These are phyloP conservation scores for Polygonum maritimum DNA, from an alignment of 148 eudicot genomes.

Conservation along the genomic window DNA sequence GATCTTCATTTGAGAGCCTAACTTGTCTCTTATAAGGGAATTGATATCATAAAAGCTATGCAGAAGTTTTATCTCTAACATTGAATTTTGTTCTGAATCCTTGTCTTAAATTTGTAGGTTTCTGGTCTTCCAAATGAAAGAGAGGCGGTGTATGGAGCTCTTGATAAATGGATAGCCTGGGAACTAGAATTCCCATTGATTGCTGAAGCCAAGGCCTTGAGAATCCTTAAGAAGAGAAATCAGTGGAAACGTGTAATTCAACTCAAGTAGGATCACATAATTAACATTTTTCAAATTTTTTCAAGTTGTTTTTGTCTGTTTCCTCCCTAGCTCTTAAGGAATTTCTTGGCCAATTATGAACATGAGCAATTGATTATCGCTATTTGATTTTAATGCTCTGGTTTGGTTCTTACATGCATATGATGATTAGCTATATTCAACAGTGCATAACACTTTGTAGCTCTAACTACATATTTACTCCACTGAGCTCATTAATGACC, in stretches of 20 bases:
- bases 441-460: not conserved
- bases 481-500: not conserved
- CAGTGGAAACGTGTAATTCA: conserved; percentile 74
- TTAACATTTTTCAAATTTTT: not conserved
- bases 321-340: not conserved
- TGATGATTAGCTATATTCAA: not conserved
- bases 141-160: conserved; percentile 69
- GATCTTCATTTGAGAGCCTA: not conserved
- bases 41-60: too few species aligned
- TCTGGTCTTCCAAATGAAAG: conserved; percentile 75
- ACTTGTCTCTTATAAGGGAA: not conserved
- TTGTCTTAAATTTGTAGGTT: conserved; percentile 28
- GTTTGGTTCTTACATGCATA: not conserved
- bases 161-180: conserved; percentile 91
- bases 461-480: not conserved
- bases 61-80: not conserved
- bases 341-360: not conserved
- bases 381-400: not conserved
- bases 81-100: not conserved
- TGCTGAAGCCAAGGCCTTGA: conserved; percentile 84
- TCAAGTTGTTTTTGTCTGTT: not conserved
- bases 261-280: conserved; percentile 45
- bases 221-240: conserved; percentile 51
- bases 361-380: not conserved
- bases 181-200: conserved; percentile 82